A percentile compares a stretch with the other conserved stretches of the same genome.
phyloP scores from a whole-genome alignment of 1,139 yeast genomes.

The Geotrichum carabidarum region DNA sequence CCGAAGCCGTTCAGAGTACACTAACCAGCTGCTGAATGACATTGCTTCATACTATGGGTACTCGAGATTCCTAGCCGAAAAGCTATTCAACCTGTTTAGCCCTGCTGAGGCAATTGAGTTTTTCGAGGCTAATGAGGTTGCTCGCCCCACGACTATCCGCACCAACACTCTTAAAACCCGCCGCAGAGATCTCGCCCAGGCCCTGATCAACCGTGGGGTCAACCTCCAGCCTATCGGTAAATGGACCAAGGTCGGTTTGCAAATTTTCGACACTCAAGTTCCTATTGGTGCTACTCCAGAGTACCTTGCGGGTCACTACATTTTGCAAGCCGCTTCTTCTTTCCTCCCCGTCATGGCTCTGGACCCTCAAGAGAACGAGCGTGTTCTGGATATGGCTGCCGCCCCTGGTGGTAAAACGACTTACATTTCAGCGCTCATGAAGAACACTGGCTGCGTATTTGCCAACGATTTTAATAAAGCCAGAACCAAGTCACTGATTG shows the following conservation, averaged over 20 bases:
- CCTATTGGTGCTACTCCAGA: constrained; percentile 99
- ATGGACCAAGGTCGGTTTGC: constrained; percentile 98
- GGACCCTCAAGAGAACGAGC: constrained; percentile 92
- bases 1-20: constrained; percentile 21
- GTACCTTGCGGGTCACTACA: constrained; percentile 95
- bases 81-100: constrained; percentile 80
- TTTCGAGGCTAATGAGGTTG: constrained; percentile 95
- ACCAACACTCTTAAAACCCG: constrained; percentile 92
- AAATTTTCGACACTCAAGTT: constrained; percentile 94
- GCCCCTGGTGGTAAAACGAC: constrained; percentile 99
- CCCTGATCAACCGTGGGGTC: constrained; percentile 92
- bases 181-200: constrained; percentile 93
- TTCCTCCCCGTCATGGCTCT: constrained; percentile 97
- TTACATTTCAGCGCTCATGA: constrained; percentile 92
- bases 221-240: constrained; percentile 94
- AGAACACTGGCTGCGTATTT: constrained; percentile 93
- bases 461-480: constrained; percentile 97
- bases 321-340: constrained; percentile 96
- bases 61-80: constrained; percentile 88
- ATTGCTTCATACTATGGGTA: constrained; percentile 96
- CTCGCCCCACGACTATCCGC: constrained; percentile 94
- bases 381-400: constrained; percentile 97
- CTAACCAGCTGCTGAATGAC: constrained; percentile 19
- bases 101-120: constrained; percentile 97
- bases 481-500: constrained; percentile 92